These are phyloP conservation scores for Chalciporus piperatus DNA, from an alignment of 768 basidiomycete genomes.

Conservation along the genomic window DNA sequence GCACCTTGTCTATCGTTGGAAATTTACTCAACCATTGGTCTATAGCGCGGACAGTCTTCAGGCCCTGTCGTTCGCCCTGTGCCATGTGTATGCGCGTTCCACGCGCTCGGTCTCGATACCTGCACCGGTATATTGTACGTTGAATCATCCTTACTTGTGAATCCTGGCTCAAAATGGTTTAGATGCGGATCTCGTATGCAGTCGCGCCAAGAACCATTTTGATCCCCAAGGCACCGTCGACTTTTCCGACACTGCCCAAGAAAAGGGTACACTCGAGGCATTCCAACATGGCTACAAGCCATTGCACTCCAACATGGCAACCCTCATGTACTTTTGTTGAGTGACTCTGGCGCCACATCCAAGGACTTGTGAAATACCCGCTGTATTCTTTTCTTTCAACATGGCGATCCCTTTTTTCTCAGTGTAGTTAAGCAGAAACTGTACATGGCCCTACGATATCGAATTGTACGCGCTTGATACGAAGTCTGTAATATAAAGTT, in stretches of 20 bases:
- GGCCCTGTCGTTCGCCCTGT: slow-evolving; percentile 67
- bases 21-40: slow-evolving; percentile 7
- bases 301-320: slow-evolving; percentile 47
- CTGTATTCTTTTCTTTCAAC: not conserved
- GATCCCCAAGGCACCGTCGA: slow-evolving; percentile 59
- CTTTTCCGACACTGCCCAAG: slow-evolving; percentile 46
- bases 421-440: too few species aligned
- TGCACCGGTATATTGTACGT: slow-evolving; percentile 77
- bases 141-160: not conserved
- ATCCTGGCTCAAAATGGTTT: slow-evolving; percentile 1
- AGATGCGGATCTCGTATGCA: slow-evolving; percentile 81
- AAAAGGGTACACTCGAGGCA: slow-evolving; percentile 42
- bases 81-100: slow-evolving; percentile 77
- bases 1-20: not conserved
- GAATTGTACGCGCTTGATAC: too few species aligned
- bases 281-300: slow-evolving; percentile 57
- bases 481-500: not conserved
- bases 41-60: slow-evolving; percentile 66
- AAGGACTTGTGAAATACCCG: not conserved
- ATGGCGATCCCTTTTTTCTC: too few species aligned
- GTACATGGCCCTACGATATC: too few species aligned
- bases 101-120: slow-evolving; percentile 83
- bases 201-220: slow-evolving; percentile 79
- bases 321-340: slow-evolving; percentile 60
- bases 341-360: not conserved